Conservation (phyloP, 495 filamentous ascomycete genomes). For the Hyaloscypha hepaticicola region DNA sequence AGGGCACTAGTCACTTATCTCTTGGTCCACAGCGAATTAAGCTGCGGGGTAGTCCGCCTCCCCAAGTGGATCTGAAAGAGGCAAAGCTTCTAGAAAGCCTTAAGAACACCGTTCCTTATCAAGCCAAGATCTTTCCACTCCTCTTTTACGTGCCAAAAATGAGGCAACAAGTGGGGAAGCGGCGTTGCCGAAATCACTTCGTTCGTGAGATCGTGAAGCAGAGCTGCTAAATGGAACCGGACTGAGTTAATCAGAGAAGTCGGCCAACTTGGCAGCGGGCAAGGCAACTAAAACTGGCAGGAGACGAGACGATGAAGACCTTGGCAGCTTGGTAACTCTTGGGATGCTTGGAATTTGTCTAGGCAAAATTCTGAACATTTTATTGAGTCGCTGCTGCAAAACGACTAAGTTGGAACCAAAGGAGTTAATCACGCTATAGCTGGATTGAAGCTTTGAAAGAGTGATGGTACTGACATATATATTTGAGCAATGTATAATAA, state of each 20-base stretch:
- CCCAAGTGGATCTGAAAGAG: neutral
- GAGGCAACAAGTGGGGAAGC: neutral
- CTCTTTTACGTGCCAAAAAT: constrained; percentile 1
- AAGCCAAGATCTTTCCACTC: neutral
- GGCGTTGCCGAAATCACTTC: neutral
- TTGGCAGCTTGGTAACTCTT: constrained; percentile 6
- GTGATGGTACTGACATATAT: neutral
- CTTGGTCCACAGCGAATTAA: neutral
- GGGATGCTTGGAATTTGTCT: neutral
- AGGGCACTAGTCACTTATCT: neutral
- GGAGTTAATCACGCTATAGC: neutral
- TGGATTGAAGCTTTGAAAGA: neutral
- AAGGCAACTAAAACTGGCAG: neutral
- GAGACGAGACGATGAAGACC: constrained; percentile 2
- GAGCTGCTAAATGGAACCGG: neutral
- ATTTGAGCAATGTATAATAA: neutral
- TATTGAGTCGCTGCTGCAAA: neutral
- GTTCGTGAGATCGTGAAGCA: neutral
- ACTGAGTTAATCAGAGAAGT: neutral
- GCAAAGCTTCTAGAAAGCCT: neutral
- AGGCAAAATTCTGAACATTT: neutral
- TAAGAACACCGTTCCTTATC: neutral
- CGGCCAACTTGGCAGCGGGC: neutral
- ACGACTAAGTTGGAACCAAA: neutral
- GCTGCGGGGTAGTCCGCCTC: too few relatives aligned